Base-by-base conservation (phyloP, 306 rosid species). In the Quercus ilex region DNA sequence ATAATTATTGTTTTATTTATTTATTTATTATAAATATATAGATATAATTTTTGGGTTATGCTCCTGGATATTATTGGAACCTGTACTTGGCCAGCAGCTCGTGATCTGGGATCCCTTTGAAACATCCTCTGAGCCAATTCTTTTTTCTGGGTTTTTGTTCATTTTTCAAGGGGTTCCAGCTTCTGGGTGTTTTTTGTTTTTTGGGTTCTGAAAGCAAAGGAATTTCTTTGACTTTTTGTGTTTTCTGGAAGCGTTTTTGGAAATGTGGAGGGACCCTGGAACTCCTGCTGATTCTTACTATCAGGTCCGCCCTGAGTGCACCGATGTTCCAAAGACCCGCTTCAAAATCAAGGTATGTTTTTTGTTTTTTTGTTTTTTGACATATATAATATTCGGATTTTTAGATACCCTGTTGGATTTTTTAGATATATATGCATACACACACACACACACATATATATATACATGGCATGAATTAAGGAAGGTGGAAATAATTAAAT, bases 191-290 rank as follows among this genome's bases (percentile, higher is more conserved):
- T 75, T 73, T 52, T 79, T 18, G 43, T 43, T 25, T 46, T 76
- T 58, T 78, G 79, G 51, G 57, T 51, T 26, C 23, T 49, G 55
- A 56, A 65, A 76, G 73, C 33, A 53, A 49, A 67, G 63, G 43
- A 43, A 74, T 55, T 46, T 20, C 17, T 57, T 62, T 31, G 23
- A 19, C 35, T 35, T 31, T 7, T 6, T 9, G 26, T 2, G 65
- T 18, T 25, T 76, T 84, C 75, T 76, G 55, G 53, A 49, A 49
- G 53, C 4, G 67, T 51, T 65, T 19, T 81, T 84, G 86, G 90
- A 84, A 89, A 96, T 96, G 98, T 96, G 99, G 99, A 85, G 92
- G 25, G 92, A 88, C 80, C 80, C 86, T 51, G 99, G 98, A 74
- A 81, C 85, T 77, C 93, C 97, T 20, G 98, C 92, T 77, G 99